Conservation (phyloP, 2,329 filamentous ascomycete species). For the Calonectria pauciramosa region DNA sequence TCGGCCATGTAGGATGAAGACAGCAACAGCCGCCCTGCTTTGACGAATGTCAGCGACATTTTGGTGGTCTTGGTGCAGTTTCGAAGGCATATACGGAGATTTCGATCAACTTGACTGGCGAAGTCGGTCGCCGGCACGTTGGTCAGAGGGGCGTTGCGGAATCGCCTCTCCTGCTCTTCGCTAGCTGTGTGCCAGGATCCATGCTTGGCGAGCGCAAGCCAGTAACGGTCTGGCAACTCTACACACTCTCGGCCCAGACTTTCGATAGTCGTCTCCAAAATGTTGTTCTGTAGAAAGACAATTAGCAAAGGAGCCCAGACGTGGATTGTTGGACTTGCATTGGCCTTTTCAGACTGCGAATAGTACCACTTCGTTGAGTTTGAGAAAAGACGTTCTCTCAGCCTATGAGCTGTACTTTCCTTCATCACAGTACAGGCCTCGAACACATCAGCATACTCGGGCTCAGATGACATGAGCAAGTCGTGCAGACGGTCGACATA, state of each 20-base stretch:
- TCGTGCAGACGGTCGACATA: slow-evolving; percentile 12
- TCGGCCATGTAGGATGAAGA: background rate
- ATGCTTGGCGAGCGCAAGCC: slow-evolving; percentile 6
- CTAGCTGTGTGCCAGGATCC: background rate
- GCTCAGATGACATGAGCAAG: slow-evolving; percentile 25
- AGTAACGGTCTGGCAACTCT: slow-evolving; percentile 22
- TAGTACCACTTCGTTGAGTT: slow-evolving; percentile 31
- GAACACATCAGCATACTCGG: slow-evolving; percentile 27
- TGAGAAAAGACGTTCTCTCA: slow-evolving; percentile 15
- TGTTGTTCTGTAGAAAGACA: slow-evolving; percentile 13
- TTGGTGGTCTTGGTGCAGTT: background rate
- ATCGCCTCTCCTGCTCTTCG: slow-evolving; percentile 8
- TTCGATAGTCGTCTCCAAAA: background rate
- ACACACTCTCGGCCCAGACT: slow-evolving; percentile 17
- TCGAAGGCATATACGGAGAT: background rate
- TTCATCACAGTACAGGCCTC: background rate
- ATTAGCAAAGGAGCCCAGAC: background rate
- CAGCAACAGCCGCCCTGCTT: background rate
- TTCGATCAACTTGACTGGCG: background rate
- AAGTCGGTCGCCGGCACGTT: background rate
- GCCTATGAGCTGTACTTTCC: background rate
- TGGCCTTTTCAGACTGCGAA: slow-evolving; percentile 9
- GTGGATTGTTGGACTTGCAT: background rate
- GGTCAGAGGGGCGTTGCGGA: background rate
- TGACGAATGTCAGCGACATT: background rate